Conservation (phyloP, 1,139 yeast genomes). For the Blastobotrys niveus region DNA sequence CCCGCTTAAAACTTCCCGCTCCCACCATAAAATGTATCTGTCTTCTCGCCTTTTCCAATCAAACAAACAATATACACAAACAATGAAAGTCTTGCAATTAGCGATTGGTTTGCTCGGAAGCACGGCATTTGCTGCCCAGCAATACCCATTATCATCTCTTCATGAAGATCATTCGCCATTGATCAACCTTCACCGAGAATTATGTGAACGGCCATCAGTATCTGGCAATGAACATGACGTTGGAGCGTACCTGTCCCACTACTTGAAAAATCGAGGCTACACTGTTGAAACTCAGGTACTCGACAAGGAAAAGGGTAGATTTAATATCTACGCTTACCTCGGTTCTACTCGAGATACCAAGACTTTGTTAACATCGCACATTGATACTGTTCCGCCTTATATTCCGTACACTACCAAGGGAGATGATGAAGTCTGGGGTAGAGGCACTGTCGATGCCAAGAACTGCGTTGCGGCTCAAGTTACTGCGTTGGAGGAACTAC, state of each 20-base stretch:
- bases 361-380: conserved; percentile 56
- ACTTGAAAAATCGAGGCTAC: conserved; percentile 42
- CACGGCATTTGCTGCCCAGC: no score
- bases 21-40: no score
- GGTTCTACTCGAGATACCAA: conserved; percentile 44
- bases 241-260: conserved; percentile 35
- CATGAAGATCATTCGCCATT: conserved; percentile 7
- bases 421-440: conserved; percentile 52
- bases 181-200: conserved; percentile 34
- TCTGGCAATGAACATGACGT: conserved; percentile 31
- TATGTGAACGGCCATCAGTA: conserved; percentile 39
- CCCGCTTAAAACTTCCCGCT: no score
- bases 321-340: conserved; percentile 54
- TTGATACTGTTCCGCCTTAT: conserved; percentile 69
- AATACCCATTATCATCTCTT: background rate
- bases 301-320: conserved; percentile 35
- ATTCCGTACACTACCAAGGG: conserved; percentile 46
- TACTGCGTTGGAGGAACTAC: conserved; percentile 45
- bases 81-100: no score
- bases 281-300: conserved; percentile 47
- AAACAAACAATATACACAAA: no score
- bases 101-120: no score
- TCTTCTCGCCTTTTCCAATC: no score
- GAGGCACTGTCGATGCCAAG: conserved; percentile 67
- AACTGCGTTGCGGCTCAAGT: conserved; percentile 62